Evolutionary conservation across 2,329 filamentous ascomycete genomes (phyloP), one percentile per base, ranked within the genome.

Genomic region (Zasmidium angulare): DNA sequence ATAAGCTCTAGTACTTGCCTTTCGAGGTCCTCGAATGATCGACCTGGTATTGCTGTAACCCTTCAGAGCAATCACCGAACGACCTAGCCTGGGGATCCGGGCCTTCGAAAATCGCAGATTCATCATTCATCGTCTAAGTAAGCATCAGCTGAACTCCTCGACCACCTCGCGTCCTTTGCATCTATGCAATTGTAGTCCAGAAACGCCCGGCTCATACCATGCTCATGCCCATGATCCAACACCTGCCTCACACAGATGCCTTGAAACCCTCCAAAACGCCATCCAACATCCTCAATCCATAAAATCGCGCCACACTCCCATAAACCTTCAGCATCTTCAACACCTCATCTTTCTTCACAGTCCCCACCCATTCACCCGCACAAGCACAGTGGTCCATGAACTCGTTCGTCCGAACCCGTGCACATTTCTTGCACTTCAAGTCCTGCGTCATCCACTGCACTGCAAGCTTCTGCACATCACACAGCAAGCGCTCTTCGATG

Each of bases 381-480:
- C 95, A 99, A 11, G 88, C 89, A 76, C 96, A 99, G 75, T 98
- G 93, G 74, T 97, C 93, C 87, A 95, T 92, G 69, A 98, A 96
- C 70, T 97, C 93, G 73, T 96, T 98, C 46, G 90, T 82, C 71
- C 91, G 81, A 43, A 96, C 76, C 2, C 77, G 69, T 46, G 74
- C 75, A 68, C 85, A 87, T 67, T 91, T 91, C 29, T 83, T 85
- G 73, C 95, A 99, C 76, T 91, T 91, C 59, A 98, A 77, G 74
- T 99, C 95, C 77, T 98, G 93, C 31, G 88, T 90, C 63, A 86
- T 83, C 93, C 96, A 99, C 68, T 89, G 86, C 23, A 91, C 83
- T 7, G 91, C 80, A 71, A 89, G 78, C 21, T 84, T 85, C 74
- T 97, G 87, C 19, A 97, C 88, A 57, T 89, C 83, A 0, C 82